Evolutionary conservation across 2,329 filamentous ascomycete species (phyloP), one percentile per base, ranked within the genome.

Genomic region (Penicillium psychrosexuale): DNA sequence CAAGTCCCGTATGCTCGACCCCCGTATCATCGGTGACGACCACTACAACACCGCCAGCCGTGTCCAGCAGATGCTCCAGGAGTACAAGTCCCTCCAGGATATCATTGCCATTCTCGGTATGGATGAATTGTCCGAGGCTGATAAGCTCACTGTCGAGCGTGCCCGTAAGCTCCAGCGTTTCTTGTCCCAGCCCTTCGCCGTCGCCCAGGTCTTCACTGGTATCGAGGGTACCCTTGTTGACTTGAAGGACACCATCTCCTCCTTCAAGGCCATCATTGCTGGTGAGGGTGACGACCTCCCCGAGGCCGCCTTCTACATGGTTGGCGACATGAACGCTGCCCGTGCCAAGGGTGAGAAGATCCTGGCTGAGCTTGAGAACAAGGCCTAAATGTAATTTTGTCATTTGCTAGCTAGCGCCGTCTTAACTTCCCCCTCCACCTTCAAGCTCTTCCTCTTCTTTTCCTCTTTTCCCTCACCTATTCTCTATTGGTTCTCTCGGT

Each of bases 51-150:
- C 87, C 72, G 94, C 94, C 78, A 90, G 89, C 78, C 88, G 88
- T 71, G 94, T 99, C 75, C 94, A 99, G 85, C 91, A 96, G 83
- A 97, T 97, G 81, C 88, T 99, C 77, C 94, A 99, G 83, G 94
- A 97, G 85, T 99, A 99, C 90, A 97, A 97, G 90, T 97, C 93
- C 65, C 91, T 99, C 68, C 94, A 99, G 84, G 94, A 99, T 84
- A 99, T 99, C 87, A 97, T 97, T 84, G 94, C 94, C 80, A 99
- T 99, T 91, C 82, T 97, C 77, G 93, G 93, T 88, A 97, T 99
- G 94, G 94, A 99, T 80, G 94, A 99, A 79, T 82, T 99, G 81
- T 97, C 94, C 65, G 94, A 97, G 85, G 89, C 90, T 72, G 94
- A 99, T 81, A 97, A 99, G 89, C 87, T 99, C 73, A 97, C 94